Evolutionary conservation across 2,329 filamentous ascomycete species (phyloP), one percentile per base, ranked within the genome.

Genomic region (Dothistroma pini): DNA sequence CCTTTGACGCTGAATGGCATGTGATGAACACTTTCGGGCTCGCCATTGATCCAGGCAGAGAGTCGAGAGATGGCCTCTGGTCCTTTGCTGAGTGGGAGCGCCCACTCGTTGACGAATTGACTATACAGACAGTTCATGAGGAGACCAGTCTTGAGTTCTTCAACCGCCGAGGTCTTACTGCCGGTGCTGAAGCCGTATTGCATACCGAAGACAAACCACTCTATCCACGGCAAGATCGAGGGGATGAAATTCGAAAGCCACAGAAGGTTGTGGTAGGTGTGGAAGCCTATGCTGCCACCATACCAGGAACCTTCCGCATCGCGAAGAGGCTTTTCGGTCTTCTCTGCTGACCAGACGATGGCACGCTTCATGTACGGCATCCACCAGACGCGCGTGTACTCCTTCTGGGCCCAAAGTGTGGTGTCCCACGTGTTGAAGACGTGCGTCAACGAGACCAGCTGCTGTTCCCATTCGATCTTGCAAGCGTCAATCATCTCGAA

Each of bases 41-140:
- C 89, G 19, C 85, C 83, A 55, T 90, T 89, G 57, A 99, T 82
- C 95, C 95, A 99, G 53, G 90, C 89, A 44, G 88, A 90, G 12
- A 99, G 83, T 10, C 95, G 86, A 34, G 81, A 83, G 49, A 99
- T 85, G 8, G 91, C 93, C 76, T 97, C 93, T 14, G 93, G 93
- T 0, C 95, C 95, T 67, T 89, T 89, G 65, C 86, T 80, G 0
- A 99, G 82, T 1, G 95, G 93, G 7, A 99, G 83, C 0, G 93
- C 93, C 95, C 95, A 99, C 75, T 99, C 95, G 75, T 99, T 97
- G 66, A 99, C 95, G 70, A 91, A 96, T 73, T 99, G 95, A n/a
- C 90, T 93, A 80, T 97, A 99, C 6, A 97, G 84, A 72, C 95
- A 99, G 79, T 99, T 95, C 90, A 99, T 93, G 56, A 97, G 82